Evolutionary conservation across 768 basidiomycete genomes (phyloP).

Genomic region (Leccinum uliginosum): DNA sequence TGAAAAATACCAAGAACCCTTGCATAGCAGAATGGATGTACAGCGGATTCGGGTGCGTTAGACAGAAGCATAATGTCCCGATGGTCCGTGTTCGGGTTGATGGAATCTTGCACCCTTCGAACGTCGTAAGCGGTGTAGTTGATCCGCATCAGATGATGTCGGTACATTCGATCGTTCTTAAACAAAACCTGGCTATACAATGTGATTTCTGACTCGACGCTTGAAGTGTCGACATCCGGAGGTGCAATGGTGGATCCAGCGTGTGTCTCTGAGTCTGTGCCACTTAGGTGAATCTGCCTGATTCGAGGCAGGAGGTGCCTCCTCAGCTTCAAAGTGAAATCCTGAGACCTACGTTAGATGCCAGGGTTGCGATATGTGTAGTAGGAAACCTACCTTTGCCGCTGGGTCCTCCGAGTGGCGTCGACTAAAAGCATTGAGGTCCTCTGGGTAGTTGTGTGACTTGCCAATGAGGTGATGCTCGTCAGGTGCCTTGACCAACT

Average conservation of each 20-base stretch:
- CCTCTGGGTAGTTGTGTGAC: background rate
- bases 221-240: background rate
- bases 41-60: background rate
- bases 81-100: no score
- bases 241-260: background rate
- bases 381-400: background rate
- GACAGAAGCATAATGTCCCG: background rate
- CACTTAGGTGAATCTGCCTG: background rate
- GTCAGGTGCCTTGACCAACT: background rate
- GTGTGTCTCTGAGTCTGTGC: background rate
- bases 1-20: background rate
- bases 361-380: background rate
- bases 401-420: background rate
- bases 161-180: background rate
- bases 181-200: background rate
- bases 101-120: background rate
- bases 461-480: background rate
- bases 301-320: background rate
- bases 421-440: background rate
- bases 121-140: background rate
- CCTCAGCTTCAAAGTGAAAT: background rate
- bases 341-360: background rate
- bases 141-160: background rate
- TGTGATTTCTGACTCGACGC: background rate
- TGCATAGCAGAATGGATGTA: background rate